Evolutionary conservation across 2,329 filamentous ascomycete species (phyloP), one percentile per base, ranked within the genome.

Genomic region (Xenosphaeropsis pyriputrescens): DNA sequence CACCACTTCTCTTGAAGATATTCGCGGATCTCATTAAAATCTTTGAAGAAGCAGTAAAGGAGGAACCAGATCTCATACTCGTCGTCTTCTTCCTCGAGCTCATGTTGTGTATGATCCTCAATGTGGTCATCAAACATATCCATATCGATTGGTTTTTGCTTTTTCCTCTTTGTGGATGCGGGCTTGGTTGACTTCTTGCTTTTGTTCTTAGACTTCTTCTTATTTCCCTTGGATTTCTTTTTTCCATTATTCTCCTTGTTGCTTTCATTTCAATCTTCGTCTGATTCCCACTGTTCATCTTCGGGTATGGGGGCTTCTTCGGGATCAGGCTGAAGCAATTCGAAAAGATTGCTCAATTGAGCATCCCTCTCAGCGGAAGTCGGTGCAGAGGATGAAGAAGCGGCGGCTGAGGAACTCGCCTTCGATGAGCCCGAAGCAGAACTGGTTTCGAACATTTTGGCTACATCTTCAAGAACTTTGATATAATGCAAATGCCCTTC

Each of bases 1-100:
- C 49, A 51, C 53, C 54, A 57, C 11, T 48, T 44, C 33, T 57
- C 54, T 6, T 41, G 36, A 5, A 57, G 39, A 36, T 54, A 49
- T 29, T 50, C 48, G 14, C 52, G 47, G 37, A 57, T 50, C 26
- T 35, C 29, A 38, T 54, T 57, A 43, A 53, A 56, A 39, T 57
- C 55, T 13, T 52, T 51, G 39, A 57, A 57, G 39, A 56, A 55
- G 42, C 53, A 57, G 35, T 56, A 56, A 16, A 58, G 41, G 36
- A 57, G 45, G 50, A 57, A 54, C 43, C 54, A 56, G 29, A 50
- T 36, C 22, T 57, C 52, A 5, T 48, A 43, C 30, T 14, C 14
- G 1, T 44, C 45, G 1, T 45, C 45, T 9, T 44, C 40, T 18
- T 45, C 40, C 31, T 37, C 26, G 18, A 32, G 29, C 14, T 33